phyloP scores from a whole-genome alignment of 1,284 basidiomycete species.

The Crepidotus sp. region DNA sequence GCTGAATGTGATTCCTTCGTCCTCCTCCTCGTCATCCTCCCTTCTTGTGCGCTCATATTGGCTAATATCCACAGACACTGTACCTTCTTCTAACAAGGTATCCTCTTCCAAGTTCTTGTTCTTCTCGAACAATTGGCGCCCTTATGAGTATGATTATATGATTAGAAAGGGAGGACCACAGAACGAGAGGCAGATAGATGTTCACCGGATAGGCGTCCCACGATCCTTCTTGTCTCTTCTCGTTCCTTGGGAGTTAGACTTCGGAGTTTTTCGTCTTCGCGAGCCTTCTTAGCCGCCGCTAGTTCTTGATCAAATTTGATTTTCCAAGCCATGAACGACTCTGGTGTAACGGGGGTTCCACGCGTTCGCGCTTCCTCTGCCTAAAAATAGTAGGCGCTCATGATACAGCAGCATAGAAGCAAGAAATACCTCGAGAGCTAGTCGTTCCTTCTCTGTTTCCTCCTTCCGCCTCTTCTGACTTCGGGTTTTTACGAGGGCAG shows the following conservation, averaged over 20 bases:
- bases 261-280: slow-evolving; percentile 80
- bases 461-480: slow-evolving; percentile 49
- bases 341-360: slow-evolving; percentile 83
- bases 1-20: slow-evolving; percentile 61
- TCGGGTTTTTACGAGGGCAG: slow-evolving; percentile 52
- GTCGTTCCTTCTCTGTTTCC: slow-evolving; percentile 63
- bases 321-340: slow-evolving; percentile 80
- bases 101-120: slow-evolving; percentile 74
- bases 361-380: slow-evolving; percentile 83
- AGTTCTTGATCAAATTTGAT: slow-evolving; percentile 67
- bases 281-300: slow-evolving; percentile 47
- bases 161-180: neutral
- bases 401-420: neutral
- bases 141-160: slow-evolving; percentile 32
- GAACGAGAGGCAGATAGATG: slow-evolving; percentile 4
- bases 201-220: slow-evolving; percentile 63
- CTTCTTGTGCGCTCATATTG: slow-evolving; percentile 69
- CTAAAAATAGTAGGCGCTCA: slow-evolving; percentile 31
- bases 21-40: slow-evolving; percentile 48
- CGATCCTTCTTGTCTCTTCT: slow-evolving; percentile 74
- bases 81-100: slow-evolving; percentile 71
- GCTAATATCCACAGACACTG: slow-evolving; percentile 76
- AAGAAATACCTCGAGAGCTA: slow-evolving; percentile 64
- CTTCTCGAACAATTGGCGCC: slow-evolving; percentile 83
- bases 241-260: slow-evolving; percentile 75